phyloP scores from a whole-genome alignment of 2,329 filamentous ascomycete species.

The Albophoma yamanashiensis region DNA sequence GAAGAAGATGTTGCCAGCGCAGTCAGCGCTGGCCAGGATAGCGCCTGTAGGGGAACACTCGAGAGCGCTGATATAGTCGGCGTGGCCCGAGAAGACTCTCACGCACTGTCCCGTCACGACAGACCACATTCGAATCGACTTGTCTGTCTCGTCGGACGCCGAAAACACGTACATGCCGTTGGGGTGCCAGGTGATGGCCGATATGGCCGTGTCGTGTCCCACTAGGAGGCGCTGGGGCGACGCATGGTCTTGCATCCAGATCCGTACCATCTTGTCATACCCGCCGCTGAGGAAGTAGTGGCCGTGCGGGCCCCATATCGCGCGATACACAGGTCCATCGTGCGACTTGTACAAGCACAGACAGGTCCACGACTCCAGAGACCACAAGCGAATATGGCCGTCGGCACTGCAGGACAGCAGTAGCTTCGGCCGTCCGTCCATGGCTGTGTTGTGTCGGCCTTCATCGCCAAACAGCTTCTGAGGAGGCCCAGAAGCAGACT shows the following conservation, averaged over 20 bases:
- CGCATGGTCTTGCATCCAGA: slow-evolving; percentile 91
- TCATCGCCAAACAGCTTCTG: slow-evolving; percentile 39
- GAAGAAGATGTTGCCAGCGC: slow-evolving; percentile 79
- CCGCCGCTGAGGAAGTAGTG: slow-evolving; percentile 89
- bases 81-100: slow-evolving; percentile 85
- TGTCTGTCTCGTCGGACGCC: slow-evolving; percentile 72
- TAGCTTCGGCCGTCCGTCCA: slow-evolving; percentile 55
- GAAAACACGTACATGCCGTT: slow-evolving; percentile 93
- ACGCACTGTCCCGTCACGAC: slow-evolving; percentile 80
- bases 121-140: slow-evolving; percentile 95
- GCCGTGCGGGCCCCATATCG: slow-evolving; percentile 84
- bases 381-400: slow-evolving; percentile 85
- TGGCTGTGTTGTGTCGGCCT: slow-evolving; percentile 25
- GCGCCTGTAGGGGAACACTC: slow-evolving; percentile 82
- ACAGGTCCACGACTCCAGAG: slow-evolving; percentile 81
- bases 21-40: slow-evolving; percentile 82
- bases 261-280: slow-evolving; percentile 78
- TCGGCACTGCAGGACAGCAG: slow-evolving; percentile 83
- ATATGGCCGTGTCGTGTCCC: slow-evolving; percentile 89
- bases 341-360: slow-evolving; percentile 92
- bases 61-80: slow-evolving; percentile 73
- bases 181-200: slow-evolving; percentile 84
- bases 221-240: slow-evolving; percentile 80
- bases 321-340: slow-evolving; percentile 77
- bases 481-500: slow-evolving; percentile 47